phyloP scores from a whole-genome alignment of 345 rosid genomes.

The Murraya koenigii region DNA sequence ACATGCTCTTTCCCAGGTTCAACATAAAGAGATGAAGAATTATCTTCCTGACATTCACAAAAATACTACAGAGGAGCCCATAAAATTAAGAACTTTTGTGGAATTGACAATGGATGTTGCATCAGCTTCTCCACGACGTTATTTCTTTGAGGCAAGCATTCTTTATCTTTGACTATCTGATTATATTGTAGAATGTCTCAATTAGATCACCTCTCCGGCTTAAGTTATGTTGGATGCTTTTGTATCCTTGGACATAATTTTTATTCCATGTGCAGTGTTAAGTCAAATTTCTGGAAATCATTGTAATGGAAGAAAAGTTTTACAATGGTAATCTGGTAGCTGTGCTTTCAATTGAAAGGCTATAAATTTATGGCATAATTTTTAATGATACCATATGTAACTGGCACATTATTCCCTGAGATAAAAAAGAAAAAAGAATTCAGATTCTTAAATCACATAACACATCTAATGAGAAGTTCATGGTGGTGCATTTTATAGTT shows the following conservation, averaged over 20 bases:
- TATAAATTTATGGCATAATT: neutral
- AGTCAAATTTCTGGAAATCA: neutral
- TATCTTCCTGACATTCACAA: conserved; percentile 16
- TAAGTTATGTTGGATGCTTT: neutral
- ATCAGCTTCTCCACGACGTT: conserved; percentile 87
- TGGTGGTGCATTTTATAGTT: neutral
- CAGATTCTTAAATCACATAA: neutral
- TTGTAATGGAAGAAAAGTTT: neutral
- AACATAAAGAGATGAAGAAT: conserved; percentile 43
- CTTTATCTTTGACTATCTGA: conserved; percentile 20
- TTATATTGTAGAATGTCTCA: conserved; percentile 6
- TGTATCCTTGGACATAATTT: neutral
- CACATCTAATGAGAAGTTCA: neutral
- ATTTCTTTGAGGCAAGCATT: conserved; percentile 87
- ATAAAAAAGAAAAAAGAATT: neutral
- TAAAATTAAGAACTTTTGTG: conserved; percentile 66
- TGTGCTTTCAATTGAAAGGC: neutral
- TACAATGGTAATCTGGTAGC: neutral
- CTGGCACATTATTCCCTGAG: neutral
- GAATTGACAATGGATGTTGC: conserved; percentile 94
- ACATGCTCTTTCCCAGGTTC: conserved; percentile 47
- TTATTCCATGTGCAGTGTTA: neutral
- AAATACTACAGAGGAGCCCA: conserved; percentile 35
- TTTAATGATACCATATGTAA: neutral
- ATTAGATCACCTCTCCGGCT: neutral